A percentile compares a stretch with the other conserved stretches of the same genome.
Conservation (phyloP, 2,329 filamentous ascomycete species). For the Xenoacremonium recifei region DNA sequence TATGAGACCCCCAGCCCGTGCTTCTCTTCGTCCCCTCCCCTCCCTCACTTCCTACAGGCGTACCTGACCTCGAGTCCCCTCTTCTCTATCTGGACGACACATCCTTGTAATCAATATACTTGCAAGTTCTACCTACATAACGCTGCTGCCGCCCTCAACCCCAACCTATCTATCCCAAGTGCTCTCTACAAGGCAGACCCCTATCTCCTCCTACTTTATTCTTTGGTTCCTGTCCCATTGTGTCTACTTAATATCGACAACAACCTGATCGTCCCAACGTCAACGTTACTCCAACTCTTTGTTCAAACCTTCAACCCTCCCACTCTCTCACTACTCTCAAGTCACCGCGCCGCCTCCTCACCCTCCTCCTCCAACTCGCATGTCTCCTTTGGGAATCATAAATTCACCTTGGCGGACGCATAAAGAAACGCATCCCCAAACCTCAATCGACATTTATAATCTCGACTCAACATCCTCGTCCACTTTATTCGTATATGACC, state of each 20-base stretch:
- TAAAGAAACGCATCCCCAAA: no score
- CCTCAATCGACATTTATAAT: constrained; percentile 10
- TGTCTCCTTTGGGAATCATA: constrained; percentile 12
- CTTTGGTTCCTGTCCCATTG: neutral
- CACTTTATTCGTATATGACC: constrained; percentile 5
- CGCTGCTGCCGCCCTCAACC: no score
- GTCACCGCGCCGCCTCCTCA: no score
- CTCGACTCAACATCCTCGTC: constrained; percentile 2
- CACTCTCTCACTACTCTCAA: neutral
- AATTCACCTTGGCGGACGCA: constrained; percentile 6
- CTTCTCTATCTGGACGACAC: no score
- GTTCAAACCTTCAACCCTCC: neutral
- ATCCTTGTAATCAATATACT: constrained; percentile 19
- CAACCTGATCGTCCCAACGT: neutral
- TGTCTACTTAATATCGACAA: neutral
- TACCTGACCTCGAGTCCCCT: no score
- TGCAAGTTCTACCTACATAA: constrained; percentile 15
- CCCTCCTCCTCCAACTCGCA: constrained; percentile 4
- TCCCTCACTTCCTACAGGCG: no score
- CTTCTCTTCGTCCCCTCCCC: constrained; percentile 15
- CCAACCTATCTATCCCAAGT: constrained; percentile 3
- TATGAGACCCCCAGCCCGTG: neutral
- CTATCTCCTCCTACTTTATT: constrained; percentile 7
- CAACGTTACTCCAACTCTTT: neutral
- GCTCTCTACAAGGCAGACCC: constrained; percentile 6